phyloP scores from a whole-genome alignment of 2,329 filamentous ascomycete species.

The Diaporthe amygdali region DNA sequence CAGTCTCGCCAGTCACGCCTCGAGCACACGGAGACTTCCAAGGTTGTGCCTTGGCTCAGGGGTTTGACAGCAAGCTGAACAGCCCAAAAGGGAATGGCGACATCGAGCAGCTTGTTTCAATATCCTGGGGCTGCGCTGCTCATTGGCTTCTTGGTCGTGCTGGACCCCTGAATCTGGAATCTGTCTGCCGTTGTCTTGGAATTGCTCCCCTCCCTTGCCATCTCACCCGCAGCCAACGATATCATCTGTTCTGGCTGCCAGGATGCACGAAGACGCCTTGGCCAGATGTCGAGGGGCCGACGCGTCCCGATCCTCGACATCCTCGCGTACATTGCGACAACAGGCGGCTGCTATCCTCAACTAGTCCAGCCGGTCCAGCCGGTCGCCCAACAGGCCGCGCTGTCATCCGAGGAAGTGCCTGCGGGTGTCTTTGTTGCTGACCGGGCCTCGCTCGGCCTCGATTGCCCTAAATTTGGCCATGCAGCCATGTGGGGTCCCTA shows the following conservation, averaged over 20 bases:
- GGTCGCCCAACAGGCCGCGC: background rate
- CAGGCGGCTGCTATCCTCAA: background rate
- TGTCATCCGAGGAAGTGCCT: background rate
- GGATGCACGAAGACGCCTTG: background rate
- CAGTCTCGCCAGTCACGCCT: background rate
- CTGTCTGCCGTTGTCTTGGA: background rate
- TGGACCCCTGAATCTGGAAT: slow-evolving; percentile 14
- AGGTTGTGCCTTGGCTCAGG: slow-evolving; percentile 7
- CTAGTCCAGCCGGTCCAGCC: background rate
- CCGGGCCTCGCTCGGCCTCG: background rate
- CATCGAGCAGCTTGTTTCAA: background rate
- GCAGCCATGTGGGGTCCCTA: background rate
- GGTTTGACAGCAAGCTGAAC: slow-evolving; percentile 9
- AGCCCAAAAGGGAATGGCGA: slow-evolving; percentile 7
- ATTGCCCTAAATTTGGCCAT: slow-evolving; percentile 9
- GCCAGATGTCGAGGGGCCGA: background rate
- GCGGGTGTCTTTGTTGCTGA: background rate
- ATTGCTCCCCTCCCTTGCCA: slow-evolving; percentile 4
- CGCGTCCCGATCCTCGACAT: background rate
- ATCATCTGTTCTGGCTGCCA: background rate
- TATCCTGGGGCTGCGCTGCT: background rate
- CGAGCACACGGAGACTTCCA: background rate
- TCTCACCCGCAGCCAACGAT: background rate
- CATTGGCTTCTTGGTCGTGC: background rate
- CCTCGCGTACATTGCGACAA: background rate